Evolutionary conservation across 129 eudicot genomes (phyloP), one percentile per base, ranked within the genome.

Genomic region (Flaveria brownii): DNA sequence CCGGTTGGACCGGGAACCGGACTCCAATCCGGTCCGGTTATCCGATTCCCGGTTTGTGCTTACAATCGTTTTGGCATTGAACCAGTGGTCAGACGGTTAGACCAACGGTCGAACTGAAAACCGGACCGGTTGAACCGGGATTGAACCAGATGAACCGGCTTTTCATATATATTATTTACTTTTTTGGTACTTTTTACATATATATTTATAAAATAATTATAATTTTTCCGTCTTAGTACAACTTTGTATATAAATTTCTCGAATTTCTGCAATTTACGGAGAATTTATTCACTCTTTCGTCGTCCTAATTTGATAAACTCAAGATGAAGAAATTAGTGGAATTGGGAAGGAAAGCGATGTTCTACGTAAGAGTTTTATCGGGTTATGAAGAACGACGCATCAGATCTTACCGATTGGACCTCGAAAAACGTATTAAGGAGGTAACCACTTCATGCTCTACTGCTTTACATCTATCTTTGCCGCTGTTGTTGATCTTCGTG

Each of bases 361-460:
- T 94, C 84, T 94, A 94, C 57, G 86, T 82, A 63, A 82, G 97
- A 82, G 97, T 95, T 72, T 86, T 95, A 41, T 95, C 99, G 0
- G 99, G 99, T n/a, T 91, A 91, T 60, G 99, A 95, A 83, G 96
- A 86, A 77, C 96, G 97, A 9, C 87, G 93, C 41, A 87, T 95
- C 80, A 84, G 97, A 81, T 83, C 94, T 76, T 82, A 83, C 72
- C 75, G 96, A 33, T 70, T 95, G 45, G 77, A 89, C 71, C 82
- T 89, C 28, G 82, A 95, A 75, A 84, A 86, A 71, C 92, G 89
- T 61, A 84, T 95, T 4, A 79, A 79, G 18, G 70, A 81, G 86
- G 86, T 74, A 76, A 39, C 1, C 5, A n/a, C 50, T 9, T 39
- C 15, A 65, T 5, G 15, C 6, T 20, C 49, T 36, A 9, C 16